phyloP scores from a whole-genome alignment of 352 stramenopile genomes.

The Pythium folliculosum region DNA sequence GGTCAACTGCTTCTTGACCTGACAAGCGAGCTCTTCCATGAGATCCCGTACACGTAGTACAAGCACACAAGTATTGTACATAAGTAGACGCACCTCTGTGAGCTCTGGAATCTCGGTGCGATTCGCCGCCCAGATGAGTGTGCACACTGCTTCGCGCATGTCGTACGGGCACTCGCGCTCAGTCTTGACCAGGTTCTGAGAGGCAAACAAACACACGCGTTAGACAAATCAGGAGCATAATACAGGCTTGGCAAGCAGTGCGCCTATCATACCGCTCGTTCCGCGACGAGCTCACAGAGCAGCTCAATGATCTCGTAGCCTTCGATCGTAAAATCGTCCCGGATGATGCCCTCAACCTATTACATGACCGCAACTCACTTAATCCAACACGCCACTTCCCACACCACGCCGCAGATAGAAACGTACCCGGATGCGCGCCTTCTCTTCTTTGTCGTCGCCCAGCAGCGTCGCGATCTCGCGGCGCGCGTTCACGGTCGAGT shows the following conservation, averaged over 20 bases:
- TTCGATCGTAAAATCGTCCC: slow-evolving; percentile 95
- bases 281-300: slow-evolving; percentile 91
- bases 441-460: slow-evolving; percentile 90
- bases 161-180: slow-evolving; percentile 93
- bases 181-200: slow-evolving; percentile 87
- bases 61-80: no score
- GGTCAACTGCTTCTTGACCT: slow-evolving; percentile 86
- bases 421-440: slow-evolving; percentile 93
- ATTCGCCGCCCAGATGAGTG: slow-evolving; percentile 92
- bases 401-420: background rate
- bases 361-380: background rate
- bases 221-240: no score
- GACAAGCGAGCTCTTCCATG: background rate
- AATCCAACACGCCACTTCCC: background rate
- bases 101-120: slow-evolving; percentile 94
- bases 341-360: slow-evolving; percentile 92
- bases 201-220: background rate
- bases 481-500: slow-evolving; percentile 70
- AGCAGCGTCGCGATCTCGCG: slow-evolving; percentile 81
- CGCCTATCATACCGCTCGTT: slow-evolving; percentile 69
- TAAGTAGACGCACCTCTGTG: slow-evolving; percentile 51
- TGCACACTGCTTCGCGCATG: slow-evolving; percentile 92
- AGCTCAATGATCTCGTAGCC: slow-evolving; percentile 96
- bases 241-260: no score
- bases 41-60: no score